Conservation (phyloP, 2,329 filamentous ascomycete genomes). For the Macrophomina pseudophaseolina region DNA sequence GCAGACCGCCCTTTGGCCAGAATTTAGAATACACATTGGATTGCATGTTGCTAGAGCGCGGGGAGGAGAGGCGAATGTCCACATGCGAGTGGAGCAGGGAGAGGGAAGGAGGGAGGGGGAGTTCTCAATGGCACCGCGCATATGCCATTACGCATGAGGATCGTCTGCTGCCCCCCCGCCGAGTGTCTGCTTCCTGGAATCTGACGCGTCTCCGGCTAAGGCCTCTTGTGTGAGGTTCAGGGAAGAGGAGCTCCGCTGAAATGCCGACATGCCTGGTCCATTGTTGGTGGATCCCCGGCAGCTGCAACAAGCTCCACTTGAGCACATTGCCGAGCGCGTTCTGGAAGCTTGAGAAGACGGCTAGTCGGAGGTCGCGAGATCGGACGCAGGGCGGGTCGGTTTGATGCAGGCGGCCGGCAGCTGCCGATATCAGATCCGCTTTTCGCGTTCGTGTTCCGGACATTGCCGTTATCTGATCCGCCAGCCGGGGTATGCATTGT, state of each 20-base stretch:
- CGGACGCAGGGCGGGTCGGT: neutral
- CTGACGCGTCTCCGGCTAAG: neutral
- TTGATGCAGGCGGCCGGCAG: neutral
- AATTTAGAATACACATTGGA: conserved; percentile 31
- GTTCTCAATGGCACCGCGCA: neutral
- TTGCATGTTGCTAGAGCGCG: neutral
- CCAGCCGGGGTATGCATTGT: neutral
- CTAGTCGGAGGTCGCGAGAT: neutral
- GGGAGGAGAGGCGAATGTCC: conserved; percentile 29
- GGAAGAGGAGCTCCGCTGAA: neutral
- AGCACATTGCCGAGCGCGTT: neutral
- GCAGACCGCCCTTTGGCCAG: conserved; percentile 36
- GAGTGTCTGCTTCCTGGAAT: neutral
- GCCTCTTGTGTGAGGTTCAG: neutral
- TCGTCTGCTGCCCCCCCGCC: neutral
- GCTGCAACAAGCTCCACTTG: neutral
- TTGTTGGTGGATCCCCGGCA: neutral
- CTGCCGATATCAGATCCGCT: conserved; percentile 21
- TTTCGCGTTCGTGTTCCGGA: conserved; percentile 9
- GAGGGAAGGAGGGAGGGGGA: neutral
- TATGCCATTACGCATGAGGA: neutral
- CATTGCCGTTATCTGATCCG: conserved; percentile 26
- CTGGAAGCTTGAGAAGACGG: neutral
- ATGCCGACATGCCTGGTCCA: neutral
- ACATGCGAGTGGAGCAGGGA: neutral